Conservation (phyloP, 2,329 filamentous ascomycete species). For the Apiospora rasikravindrae region DNA sequence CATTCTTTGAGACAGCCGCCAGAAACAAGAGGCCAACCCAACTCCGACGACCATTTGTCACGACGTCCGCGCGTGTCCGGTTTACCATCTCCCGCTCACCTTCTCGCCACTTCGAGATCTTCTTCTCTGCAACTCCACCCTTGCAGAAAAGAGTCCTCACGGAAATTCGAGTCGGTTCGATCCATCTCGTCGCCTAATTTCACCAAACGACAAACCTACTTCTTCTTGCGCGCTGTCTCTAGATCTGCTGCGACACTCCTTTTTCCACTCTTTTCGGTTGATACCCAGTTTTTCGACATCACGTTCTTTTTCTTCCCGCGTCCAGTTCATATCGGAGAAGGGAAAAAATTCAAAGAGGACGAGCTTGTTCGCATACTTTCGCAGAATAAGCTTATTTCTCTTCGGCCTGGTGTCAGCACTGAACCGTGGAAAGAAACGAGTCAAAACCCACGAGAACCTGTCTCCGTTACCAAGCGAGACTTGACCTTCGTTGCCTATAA, state of each 20-base stretch:
- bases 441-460: background rate
- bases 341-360: background rate
- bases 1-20: conserved; percentile 18
- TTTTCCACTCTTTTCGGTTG: conserved; percentile 17
- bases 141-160: conserved; percentile 14
- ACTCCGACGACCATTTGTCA: conserved; percentile 9
- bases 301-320: conserved; percentile 19
- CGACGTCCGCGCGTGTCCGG: conserved; percentile 17
- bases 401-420: conserved; percentile 13
- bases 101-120: conserved; percentile 12
- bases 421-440: conserved; percentile 10
- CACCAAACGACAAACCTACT: background rate
- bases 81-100: background rate
- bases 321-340: background rate
- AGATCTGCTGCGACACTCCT: conserved; percentile 8
- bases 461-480: conserved; percentile 6
- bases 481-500: background rate
- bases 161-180: background rate
- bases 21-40: conserved; percentile 16
- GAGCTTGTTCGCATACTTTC: conserved; percentile 10
- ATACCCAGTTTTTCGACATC: conserved; percentile 18
- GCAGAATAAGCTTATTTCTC: conserved; percentile 13
- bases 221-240: conserved; percentile 14
- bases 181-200: conserved; percentile 5
- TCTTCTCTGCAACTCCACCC: background rate